Conservation (phyloP, 176 grass and related monocot genomes). For the Carex cristatella region DNA sequence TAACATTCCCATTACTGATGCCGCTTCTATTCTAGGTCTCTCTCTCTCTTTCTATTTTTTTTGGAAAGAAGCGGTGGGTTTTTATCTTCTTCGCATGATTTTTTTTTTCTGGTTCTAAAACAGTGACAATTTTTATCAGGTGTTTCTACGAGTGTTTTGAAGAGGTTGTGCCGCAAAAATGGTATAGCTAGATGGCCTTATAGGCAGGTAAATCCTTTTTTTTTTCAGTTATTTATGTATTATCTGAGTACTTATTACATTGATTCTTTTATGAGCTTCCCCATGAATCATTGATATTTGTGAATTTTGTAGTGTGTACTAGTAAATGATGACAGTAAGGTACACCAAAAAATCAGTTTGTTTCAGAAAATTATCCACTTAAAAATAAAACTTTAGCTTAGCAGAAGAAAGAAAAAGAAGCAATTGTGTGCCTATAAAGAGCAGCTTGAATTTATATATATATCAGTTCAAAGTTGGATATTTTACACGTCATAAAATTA, state of each 20-base stretch:
- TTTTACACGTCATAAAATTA: not conserved
- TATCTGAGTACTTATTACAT: not conserved
- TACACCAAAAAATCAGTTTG: not conserved
- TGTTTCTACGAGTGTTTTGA: constrained; percentile 82
- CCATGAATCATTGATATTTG: not conserved
- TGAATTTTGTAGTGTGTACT: not conserved
- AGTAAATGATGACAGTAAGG: not conserved
- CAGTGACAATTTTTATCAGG: constrained; percentile 27
- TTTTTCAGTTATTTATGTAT: not conserved
- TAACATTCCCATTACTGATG: constrained; percentile 83
- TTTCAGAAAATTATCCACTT: not conserved
- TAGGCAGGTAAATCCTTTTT: constrained; percentile 52
- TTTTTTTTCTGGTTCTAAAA: not conserved
- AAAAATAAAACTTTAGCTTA: not conserved
- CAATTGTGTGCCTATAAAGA: not conserved
- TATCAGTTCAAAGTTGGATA: not conserved
- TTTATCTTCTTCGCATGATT: not conserved
- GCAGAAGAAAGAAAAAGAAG: not conserved
- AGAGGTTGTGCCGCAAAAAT: constrained; percentile 88
- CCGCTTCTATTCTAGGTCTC: constrained; percentile 73
- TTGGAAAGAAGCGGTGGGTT: not conserved
- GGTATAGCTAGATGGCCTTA: constrained; percentile 93
- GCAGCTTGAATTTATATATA: not conserved
- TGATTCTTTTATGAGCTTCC: not conserved
- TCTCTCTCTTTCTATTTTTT: not conserved